These are phyloP conservation scores for Penicillium desertorum DNA, from an alignment of 495 filamentous ascomycete genomes.

Conservation along the genomic window DNA sequence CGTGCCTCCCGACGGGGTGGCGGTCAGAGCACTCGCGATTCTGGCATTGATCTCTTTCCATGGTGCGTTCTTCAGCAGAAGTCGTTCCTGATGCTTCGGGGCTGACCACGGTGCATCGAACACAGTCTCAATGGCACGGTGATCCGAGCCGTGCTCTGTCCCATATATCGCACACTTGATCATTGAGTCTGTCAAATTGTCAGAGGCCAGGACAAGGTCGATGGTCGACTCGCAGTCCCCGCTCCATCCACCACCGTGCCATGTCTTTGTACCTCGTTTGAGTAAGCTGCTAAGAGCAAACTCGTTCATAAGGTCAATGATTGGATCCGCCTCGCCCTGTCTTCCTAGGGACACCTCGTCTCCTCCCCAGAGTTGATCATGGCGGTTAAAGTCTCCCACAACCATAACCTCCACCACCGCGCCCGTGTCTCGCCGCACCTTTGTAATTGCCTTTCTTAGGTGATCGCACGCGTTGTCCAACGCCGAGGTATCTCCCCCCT, in stretches of 20 bases:
- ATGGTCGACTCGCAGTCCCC: constrained; percentile 17
- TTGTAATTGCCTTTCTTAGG: no score
- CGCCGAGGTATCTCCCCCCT: no score
- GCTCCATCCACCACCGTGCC: constrained; percentile 18
- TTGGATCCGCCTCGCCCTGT: constrained; percentile 36
- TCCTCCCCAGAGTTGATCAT: constrained; percentile 41
- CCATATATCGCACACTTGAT: constrained; percentile 28
- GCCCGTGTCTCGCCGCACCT: no score
- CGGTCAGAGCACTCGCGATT: constrained; percentile 15
- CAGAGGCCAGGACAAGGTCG: no score
- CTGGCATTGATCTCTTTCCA: constrained; percentile 32
- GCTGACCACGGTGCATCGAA: constrained; percentile 21
- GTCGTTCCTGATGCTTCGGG: constrained; percentile 13
- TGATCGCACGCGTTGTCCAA: no score
- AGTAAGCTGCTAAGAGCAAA: constrained; percentile 31
- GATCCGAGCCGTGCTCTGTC: constrained; percentile 37
- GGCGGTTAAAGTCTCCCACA: constrained; percentile 26
- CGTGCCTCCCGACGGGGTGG: constrained; percentile 19
- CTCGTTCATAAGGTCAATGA: constrained; percentile 39
- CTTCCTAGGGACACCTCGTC: constrained; percentile 29
- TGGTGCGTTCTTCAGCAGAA: constrained; percentile 20
- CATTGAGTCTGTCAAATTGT: constrained; percentile 16
- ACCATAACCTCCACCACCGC: no score
- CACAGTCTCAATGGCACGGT: constrained; percentile 32
- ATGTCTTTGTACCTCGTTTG: constrained; percentile 34